Base-by-base conservation (phyloP, 73 alveolate species). In the Uronychia setigera region DNA sequence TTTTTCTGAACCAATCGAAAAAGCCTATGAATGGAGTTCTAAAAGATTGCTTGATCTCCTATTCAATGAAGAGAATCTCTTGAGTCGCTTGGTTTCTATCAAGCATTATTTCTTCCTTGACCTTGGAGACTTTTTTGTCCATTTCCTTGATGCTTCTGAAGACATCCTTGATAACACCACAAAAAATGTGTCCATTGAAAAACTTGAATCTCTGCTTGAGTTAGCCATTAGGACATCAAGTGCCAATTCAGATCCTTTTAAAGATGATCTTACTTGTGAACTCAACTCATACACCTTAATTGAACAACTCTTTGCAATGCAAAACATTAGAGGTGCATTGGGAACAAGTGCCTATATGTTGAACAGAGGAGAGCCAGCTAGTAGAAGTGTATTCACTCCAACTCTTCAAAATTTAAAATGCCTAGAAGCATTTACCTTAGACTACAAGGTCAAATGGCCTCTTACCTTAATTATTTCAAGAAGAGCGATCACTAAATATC, bases 371-470 rank as follows among this genome's bases (percentile, higher is more conserved):
- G 80, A 83, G 59, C 90, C 86, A 59, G 59, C 89, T 74, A 32
- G 33, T 26, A 60, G 83, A 28, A 29, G 30, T 27, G 9, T 33
- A 46, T 58, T 85, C 82, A 32, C 77, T 59, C 91, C 94, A 27
- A 79, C 88, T 29, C 46, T 87, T 26, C 77, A 77, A 85, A 67
- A 76, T 84, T 79, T 94, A 28, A 97, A 94, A 92, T 98, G 97
- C 31, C 86, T 90, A 0, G 99, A 97, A 77, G 84, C 95, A 35
- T 93, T 96, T 67, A 96, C 97, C 57, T 87, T 97, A 26, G 99
- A 97, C 83, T 93, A 94, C 31, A 97, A 92, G 81, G 96, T 97
- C 26, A 78, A 90, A 78, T 97, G 99, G 99, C 99, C 99, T 19
- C 87, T 96, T 30, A 96, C 96, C 83, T 81, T 97, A 78, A 96